Evolutionary conservation across 2,329 filamentous ascomycete species (phyloP).

Genomic region (Erysiphe pisi): DNA sequence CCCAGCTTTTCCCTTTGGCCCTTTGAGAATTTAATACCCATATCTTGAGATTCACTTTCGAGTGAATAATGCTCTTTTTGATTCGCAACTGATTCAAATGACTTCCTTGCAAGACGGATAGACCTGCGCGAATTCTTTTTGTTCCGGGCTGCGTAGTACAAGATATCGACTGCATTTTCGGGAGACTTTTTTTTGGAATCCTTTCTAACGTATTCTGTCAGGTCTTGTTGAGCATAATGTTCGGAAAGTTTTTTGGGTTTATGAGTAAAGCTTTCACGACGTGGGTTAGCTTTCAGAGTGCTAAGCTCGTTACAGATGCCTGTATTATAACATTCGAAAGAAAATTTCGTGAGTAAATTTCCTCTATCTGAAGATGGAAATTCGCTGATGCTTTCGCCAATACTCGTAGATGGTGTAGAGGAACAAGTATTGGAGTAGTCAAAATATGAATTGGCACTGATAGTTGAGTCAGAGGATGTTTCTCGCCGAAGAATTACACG

Average conservation of each 20-base stretch:
- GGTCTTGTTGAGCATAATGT: constrained; percentile 35
- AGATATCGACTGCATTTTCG: constrained; percentile 27
- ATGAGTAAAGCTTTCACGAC: constrained; percentile 52
- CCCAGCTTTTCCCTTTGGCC: constrained; percentile 34
- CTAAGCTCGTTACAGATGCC: constrained; percentile 47
- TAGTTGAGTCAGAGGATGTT: constrained; percentile 33
- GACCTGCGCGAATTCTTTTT: constrained; percentile 34
- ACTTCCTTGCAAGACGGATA: constrained; percentile 41
- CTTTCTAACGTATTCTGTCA: constrained; percentile 19
- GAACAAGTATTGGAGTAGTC: constrained; percentile 35
- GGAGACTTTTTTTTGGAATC: constrained; percentile 41
- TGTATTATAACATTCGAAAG: constrained; percentile 42
- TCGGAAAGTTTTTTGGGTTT: constrained; percentile 40
- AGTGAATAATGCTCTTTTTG: constrained; percentile 36
- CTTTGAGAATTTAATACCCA: constrained; percentile 33
- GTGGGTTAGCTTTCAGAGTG: constrained; percentile 56
- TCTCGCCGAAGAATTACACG: neutral
- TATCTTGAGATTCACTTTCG: constrained; percentile 31
- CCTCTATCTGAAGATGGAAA: constrained; percentile 40
- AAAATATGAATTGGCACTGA: constrained; percentile 34
- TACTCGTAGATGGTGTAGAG: constrained; percentile 53
- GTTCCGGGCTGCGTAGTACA: constrained; percentile 30
- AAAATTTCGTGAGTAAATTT: constrained; percentile 29
- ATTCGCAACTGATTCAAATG: constrained; percentile 42
- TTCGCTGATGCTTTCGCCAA: constrained; percentile 52